Evolutionary conservation across 73 alveolate genomes (phyloP), one percentile per base, ranked within the genome.

Genomic region (Paramecium sonneborni): DNA sequence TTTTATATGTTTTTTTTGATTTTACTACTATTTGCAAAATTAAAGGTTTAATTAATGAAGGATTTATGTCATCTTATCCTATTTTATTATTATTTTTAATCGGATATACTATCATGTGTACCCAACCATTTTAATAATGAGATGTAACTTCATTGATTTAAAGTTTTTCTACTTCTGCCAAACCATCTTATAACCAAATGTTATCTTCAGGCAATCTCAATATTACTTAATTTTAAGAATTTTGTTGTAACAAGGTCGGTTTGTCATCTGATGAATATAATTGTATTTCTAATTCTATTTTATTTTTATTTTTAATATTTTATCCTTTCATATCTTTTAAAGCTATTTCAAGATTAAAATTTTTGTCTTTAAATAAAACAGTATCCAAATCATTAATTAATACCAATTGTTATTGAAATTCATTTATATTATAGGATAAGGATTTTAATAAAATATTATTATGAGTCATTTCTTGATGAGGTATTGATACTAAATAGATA

Each of bases 61-160:
- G 48, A 62, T 62, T 62, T 1, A 62, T 32, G 11, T 62, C 84
- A 62, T 62, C 84, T 46, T 46, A 41, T 18, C 35, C 55, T 35
- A 21, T 6, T 38, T 79, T 38, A 10, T 11, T 43, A 24, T 79
- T 62, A 39, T 79, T 46, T 46, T 79, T 38, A 11, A 79, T 79
- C 41, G 90, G 90, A 43, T 20, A 79, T 35, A 79, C 90, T 37
- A 79, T 79, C 44, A 79, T 37, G 28, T 43, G 30, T 23, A 79
- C 35, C 90, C 90, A 79, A 20, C 90, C 90, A 79, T 79, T 79
- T 46, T 79, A 79, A 44, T 30, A 79, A 26, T 79, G 90, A 24
- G 90, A 79, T 79, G 90, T 79, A 21, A 79, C 90, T 46, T 79
- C 90, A 79, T 79, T 79, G 8, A 79, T 79, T 79, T 79, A 41